Conservation (phyloP, 1,139 yeast genomes). For the Debaryomyces sp. region DNA sequence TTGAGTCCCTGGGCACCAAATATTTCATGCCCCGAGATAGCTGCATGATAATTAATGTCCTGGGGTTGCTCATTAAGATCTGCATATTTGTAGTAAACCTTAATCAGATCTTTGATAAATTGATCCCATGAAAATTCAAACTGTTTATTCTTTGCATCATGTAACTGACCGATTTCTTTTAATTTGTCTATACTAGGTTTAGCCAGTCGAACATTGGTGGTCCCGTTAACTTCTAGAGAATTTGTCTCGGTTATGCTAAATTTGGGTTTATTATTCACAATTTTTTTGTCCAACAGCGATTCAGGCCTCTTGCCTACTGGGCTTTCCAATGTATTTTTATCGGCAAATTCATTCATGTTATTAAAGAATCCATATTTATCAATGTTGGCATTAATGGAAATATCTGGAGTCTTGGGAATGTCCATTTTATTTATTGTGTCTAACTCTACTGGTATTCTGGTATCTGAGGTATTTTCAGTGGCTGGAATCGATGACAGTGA, state of each 20-base stretch:
- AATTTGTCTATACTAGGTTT: conserved; percentile 26
- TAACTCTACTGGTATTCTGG: conserved; percentile 48
- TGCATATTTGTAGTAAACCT: conserved; percentile 28
- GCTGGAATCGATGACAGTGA: background rate
- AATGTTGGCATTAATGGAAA: conserved; percentile 28
- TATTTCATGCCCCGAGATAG: conserved; percentile 23
- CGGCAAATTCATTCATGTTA: conserved; percentile 16
- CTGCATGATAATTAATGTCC: background rate
- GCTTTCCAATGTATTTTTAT: background rate
- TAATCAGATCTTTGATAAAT: conserved; percentile 29
- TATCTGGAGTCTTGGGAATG: conserved; percentile 16
- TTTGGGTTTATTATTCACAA: conserved; percentile 9
- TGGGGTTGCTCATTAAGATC: background rate
- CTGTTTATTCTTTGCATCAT: conserved; percentile 34
- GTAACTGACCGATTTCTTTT: conserved; percentile 34
- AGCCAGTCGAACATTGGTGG: conserved; percentile 6
- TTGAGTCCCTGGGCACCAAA: conserved; percentile 43
- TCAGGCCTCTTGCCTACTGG: background rate
- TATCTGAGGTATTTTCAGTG: background rate
- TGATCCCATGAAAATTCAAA: conserved; percentile 38
- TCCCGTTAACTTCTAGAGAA: conserved; percentile 12
- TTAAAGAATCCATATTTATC: conserved; percentile 56
- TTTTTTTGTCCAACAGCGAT: conserved; percentile 3
- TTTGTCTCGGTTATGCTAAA: conserved; percentile 9
- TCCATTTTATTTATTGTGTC: conserved; percentile 36